Conservation (phyloP, 768 basidiomycete species). For the Boletus reticuloceps region DNA sequence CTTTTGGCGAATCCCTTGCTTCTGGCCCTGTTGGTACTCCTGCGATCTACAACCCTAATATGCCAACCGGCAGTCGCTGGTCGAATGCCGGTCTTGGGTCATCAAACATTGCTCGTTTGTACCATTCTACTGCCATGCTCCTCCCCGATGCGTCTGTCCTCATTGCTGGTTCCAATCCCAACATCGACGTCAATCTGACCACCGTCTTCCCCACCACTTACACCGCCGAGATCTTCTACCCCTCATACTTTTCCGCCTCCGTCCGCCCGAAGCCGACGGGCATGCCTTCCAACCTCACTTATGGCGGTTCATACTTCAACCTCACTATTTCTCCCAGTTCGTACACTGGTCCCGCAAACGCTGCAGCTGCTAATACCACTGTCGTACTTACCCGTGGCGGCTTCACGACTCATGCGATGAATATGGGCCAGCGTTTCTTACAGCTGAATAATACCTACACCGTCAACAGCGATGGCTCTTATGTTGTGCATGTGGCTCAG, state of each 20-base stretch:
- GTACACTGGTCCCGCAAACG: slow-evolving; percentile 63
- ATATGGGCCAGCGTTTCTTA: slow-evolving; percentile 83
- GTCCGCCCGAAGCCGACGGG: slow-evolving; percentile 69
- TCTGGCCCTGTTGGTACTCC: slow-evolving; percentile 76
- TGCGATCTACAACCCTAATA: slow-evolving; percentile 78
- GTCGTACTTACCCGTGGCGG: slow-evolving; percentile 84
- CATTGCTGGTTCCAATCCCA: slow-evolving; percentile 92
- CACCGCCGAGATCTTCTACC: slow-evolving; percentile 86
- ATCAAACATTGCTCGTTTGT: slow-evolving; percentile 75
- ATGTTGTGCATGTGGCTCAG: slow-evolving; percentile 79
- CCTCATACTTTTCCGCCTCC: slow-evolving; percentile 74
- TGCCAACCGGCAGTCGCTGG: slow-evolving; percentile 71
- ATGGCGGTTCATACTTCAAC: slow-evolving; percentile 84
- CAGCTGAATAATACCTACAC: slow-evolving; percentile 87
- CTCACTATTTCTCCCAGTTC: slow-evolving; percentile 64
- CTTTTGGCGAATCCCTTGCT: slow-evolving; percentile 71
- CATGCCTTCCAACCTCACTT: slow-evolving; percentile 71
- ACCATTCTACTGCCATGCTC: slow-evolving; percentile 89
- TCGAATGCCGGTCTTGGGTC: slow-evolving; percentile 62
- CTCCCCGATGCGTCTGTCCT: slow-evolving; percentile 85
- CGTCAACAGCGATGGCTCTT: slow-evolving; percentile 71
- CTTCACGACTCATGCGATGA: slow-evolving; percentile 85
- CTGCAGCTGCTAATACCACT: slow-evolving; percentile 69
- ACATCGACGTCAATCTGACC: slow-evolving; percentile 73
- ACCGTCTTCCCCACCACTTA: slow-evolving; percentile 77